Conservation (phyloP, 345 rosid genomes). For the Noccaea caerulescens region DNA sequence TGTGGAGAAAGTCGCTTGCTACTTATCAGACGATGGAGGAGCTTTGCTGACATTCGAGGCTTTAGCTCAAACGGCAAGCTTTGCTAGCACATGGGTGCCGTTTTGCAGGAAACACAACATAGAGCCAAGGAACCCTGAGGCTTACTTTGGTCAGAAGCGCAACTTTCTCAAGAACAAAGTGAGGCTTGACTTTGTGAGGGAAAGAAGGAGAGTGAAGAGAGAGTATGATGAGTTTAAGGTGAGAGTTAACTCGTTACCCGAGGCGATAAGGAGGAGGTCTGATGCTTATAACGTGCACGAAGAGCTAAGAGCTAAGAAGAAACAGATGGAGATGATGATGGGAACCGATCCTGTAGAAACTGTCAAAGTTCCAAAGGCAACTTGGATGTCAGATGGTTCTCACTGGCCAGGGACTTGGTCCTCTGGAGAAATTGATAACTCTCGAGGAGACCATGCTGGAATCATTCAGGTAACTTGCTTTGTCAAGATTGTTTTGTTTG, state of each 20-base stretch:
- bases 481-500: neutral
- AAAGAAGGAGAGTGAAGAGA: constrained; percentile 80
- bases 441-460: constrained; percentile 79
- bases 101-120: constrained; percentile 74
- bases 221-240: constrained; percentile 87
- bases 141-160: constrained; percentile 75
- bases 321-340: constrained; percentile 58
- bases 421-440: constrained; percentile 66
- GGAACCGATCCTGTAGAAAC: constrained; percentile 52
- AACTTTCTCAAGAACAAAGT: constrained; percentile 78
- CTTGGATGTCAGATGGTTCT: constrained; percentile 90
- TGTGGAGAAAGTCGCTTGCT: constrained; percentile 79
- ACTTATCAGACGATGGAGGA: constrained; percentile 80
- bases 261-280: constrained; percentile 71
- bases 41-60: constrained; percentile 77
- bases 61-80: constrained; percentile 76
- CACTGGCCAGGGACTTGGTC: constrained; percentile 91
- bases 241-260: constrained; percentile 71
- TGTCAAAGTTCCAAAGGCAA: constrained; percentile 59
- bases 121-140: constrained; percentile 78
- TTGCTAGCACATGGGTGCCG: constrained; percentile 79
- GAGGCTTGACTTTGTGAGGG: constrained; percentile 73
- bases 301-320: constrained; percentile 71
- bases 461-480: constrained; percentile 65
- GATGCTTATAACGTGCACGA: constrained; percentile 82